phyloP scores from a whole-genome alignment of 768 basidiomycete species.

The Hypsizygus marmoreus region DNA sequence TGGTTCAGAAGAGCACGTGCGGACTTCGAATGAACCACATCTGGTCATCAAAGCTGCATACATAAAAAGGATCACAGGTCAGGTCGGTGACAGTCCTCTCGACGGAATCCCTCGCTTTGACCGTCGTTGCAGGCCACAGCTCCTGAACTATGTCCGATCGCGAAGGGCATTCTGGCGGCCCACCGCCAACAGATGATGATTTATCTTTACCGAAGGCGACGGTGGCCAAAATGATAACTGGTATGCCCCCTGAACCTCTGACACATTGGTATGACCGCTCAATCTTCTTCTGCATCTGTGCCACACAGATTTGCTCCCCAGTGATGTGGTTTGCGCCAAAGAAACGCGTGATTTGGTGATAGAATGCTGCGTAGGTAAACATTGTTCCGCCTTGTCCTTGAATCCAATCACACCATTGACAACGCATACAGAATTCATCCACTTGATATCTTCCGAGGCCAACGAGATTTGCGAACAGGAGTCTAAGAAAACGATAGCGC shows the following conservation, averaged over 20 bases:
- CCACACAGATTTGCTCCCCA: constrained; percentile 91
- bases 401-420: constrained; percentile 11
- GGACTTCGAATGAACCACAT: constrained; percentile 32
- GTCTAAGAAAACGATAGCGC: constrained; percentile 98
- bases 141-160: constrained; percentile 78
- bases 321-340: constrained; percentile 87
- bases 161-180: constrained; percentile 69
- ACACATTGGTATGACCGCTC: constrained; percentile 4
- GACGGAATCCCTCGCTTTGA: background rate
- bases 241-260: constrained; percentile 41
- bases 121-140: background rate
- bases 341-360: constrained; percentile 97
- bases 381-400: constrained; percentile 19
- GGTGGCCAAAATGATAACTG: constrained; percentile 94
- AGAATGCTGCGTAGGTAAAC: constrained; percentile 99
- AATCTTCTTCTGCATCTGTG: constrained; percentile 10
- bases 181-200: constrained; percentile 82
- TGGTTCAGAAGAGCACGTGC: constrained; percentile 47
- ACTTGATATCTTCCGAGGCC: constrained; percentile 94
- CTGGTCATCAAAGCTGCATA: constrained; percentile 8
- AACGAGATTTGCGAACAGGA: constrained; percentile 98
- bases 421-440: constrained; percentile 84
- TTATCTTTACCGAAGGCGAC: constrained; percentile 96
- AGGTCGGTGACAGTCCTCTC: background rate
- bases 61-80: background rate